Conservation (phyloP, 2,329 filamentous ascomycete genomes). For the Trichoderma hamatum region DNA sequence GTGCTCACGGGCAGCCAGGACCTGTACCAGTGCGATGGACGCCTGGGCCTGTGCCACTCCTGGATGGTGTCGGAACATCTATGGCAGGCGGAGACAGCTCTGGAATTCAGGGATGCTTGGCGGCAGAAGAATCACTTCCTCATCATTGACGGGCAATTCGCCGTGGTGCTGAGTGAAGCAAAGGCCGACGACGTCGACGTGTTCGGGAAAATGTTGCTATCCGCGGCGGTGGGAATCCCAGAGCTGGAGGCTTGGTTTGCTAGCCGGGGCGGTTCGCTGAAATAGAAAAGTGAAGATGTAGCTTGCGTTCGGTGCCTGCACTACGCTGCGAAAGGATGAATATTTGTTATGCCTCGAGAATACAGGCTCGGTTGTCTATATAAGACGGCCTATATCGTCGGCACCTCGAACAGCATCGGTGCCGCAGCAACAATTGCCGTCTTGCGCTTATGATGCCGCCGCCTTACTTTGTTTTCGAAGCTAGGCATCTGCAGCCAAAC, state of each 20-base stretch:
- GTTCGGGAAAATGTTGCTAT: slow-evolving; percentile 46
- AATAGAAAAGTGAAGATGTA: neutral
- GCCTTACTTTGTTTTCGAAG: too few species aligned
- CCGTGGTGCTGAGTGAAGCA: slow-evolving; percentile 39
- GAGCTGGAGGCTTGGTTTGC: slow-evolving; percentile 43
- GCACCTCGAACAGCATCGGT: too few species aligned
- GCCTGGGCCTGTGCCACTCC: slow-evolving; percentile 39
- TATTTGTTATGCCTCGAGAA: too few species aligned
- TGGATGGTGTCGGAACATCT: slow-evolving; percentile 46
- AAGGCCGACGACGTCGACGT: slow-evolving; percentile 47
- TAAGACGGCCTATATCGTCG: too few species aligned
- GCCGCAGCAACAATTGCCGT: too few species aligned
- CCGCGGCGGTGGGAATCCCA: slow-evolving; percentile 38
- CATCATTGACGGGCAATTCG: slow-evolving; percentile 38
- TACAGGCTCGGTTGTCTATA: too few species aligned
- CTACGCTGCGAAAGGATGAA: too few species aligned
- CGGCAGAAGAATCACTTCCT: slow-evolving; percentile 42
- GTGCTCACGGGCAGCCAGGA: slow-evolving; percentile 37
- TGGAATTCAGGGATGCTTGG: slow-evolving; percentile 47
- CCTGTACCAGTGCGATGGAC: slow-evolving; percentile 36
- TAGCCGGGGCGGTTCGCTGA: slow-evolving; percentile 30
- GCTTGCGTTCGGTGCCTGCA: too few species aligned
- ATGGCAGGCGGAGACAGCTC: slow-evolving; percentile 42
- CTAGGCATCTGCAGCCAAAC: too few species aligned
- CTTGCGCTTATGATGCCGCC: too few species aligned